Percentiles rank a stretch among this genome's conserved stretches.
phyloP scores from a whole-genome alignment of 495 filamentous ascomycete species.

The Xylaria acuta region DNA sequence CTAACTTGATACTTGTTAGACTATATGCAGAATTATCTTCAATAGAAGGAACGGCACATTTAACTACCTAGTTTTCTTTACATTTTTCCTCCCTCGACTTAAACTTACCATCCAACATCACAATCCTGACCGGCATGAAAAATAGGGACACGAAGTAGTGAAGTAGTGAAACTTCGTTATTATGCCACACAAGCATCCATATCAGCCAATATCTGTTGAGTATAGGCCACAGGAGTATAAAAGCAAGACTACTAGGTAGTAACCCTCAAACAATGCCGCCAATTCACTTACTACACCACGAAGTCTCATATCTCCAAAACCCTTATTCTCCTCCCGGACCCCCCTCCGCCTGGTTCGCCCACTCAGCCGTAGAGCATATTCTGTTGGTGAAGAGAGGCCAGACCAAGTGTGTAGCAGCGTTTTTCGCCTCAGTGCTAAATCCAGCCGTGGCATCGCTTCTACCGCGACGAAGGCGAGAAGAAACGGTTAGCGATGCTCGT shows the following conservation, averaged over 20 bases:
- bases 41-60: not conserved
- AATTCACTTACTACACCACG: not conserved
- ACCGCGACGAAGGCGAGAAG: not conserved
- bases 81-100: not conserved
- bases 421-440: not conserved
- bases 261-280: not conserved
- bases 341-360: not conserved
- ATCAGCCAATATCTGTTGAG: not conserved
- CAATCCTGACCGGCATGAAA: not conserved
- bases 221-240: not conserved
- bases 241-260: not conserved
- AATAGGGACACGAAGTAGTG: not conserved
- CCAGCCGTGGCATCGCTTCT: not conserved
- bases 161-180: not conserved
- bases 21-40: not conserved
- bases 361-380: not conserved
- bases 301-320: not conserved
- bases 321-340: not conserved
- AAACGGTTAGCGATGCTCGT: not conserved
- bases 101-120: not conserved
- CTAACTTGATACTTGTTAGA: no score
- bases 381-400: not conserved
- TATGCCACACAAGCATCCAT: not conserved
- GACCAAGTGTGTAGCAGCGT: not conserved
- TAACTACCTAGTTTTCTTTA: not conserved